Conservation (phyloP, 176 grass and related monocot species). For the Oryza brachyantha region DNA sequence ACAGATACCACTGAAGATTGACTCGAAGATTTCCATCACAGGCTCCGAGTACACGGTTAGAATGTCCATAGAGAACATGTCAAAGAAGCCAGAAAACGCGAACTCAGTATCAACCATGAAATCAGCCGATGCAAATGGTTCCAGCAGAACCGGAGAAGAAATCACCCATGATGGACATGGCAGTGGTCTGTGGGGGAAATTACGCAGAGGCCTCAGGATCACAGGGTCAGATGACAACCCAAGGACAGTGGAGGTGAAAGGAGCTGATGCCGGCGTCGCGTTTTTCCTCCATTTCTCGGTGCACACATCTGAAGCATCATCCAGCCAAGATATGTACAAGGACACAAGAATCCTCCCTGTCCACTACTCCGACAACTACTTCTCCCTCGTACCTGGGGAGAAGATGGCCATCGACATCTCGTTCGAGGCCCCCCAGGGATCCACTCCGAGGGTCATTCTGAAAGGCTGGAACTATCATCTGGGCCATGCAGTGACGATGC, state of each 20-base stretch:
- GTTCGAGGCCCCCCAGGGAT: slow-evolving; percentile 64
- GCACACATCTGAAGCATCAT: slow-evolving; percentile 47
- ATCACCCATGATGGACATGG: neutral
- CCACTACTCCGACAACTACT: slow-evolving; percentile 88
- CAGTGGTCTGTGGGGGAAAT: slow-evolving; percentile 43
- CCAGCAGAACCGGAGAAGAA: neutral
- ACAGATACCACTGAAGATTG: slow-evolving; percentile 67
- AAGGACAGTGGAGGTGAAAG: slow-evolving; percentile 43
- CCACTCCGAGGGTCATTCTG: slow-evolving; percentile 60
- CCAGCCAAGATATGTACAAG: slow-evolving; percentile 24
- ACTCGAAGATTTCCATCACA: slow-evolving; percentile 55
- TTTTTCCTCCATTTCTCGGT: slow-evolving; percentile 92
- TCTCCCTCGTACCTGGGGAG: slow-evolving; percentile 78
- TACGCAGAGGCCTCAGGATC: slow-evolving; percentile 24
- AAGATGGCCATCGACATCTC: slow-evolving; percentile 54
- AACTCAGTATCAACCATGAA: slow-evolving; percentile 2
- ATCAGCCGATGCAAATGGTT: slow-evolving; percentile 9
- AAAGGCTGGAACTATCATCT: slow-evolving; percentile 73
- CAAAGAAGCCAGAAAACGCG: slow-evolving; percentile 40
- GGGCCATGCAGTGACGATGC: slow-evolving; percentile 46
- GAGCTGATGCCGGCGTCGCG: slow-evolving; percentile 64
- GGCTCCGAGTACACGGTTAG: slow-evolving; percentile 53
- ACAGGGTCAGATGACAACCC: slow-evolving; percentile 17
- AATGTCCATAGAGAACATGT: slow-evolving; percentile 68
- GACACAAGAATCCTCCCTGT: slow-evolving; percentile 97